phyloP scores from a whole-genome alignment of 208 protist species.

The Crithidia fasciculata region DNA sequence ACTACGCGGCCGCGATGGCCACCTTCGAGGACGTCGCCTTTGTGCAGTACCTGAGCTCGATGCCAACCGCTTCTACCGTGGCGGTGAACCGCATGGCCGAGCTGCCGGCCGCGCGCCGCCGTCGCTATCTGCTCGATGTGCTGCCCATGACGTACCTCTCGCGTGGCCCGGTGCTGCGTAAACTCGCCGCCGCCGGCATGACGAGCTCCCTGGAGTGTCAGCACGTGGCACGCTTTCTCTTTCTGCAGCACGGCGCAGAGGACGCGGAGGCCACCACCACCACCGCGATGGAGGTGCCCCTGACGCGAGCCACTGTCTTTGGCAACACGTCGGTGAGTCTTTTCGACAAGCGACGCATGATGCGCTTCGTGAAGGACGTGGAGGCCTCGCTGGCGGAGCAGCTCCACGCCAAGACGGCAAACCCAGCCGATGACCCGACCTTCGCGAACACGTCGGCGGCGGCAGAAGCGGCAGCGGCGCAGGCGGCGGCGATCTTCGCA shows the following conservation, averaged over 20 bases:
- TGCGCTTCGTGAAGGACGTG: constrained; percentile 91
- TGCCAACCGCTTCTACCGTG: background rate
- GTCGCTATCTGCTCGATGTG: constrained; percentile 65
- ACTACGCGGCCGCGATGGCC: constrained; percentile 78
- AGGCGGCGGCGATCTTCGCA: constrained; percentile 26
- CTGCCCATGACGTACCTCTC: constrained; percentile 69
- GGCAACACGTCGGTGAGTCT: constrained; percentile 49
- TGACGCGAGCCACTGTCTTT: constrained; percentile 87
- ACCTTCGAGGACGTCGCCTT: constrained; percentile 55
- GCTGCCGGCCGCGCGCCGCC: constrained; percentile 22
- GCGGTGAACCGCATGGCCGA: constrained; percentile 40
- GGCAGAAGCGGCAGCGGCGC: constrained; percentile 21
- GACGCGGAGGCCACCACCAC: constrained; percentile 4
- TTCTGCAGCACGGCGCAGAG: constrained; percentile 31
- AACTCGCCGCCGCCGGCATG: constrained; percentile 59
- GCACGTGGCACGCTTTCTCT: constrained; percentile 49
- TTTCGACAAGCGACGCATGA: constrained; percentile 92
- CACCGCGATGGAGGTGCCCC: constrained; percentile 62
- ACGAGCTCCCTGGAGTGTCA: constrained; percentile 74
- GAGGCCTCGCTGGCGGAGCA: constrained; percentile 74
- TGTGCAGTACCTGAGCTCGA: constrained; percentile 33
- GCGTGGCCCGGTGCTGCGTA: constrained; percentile 51
- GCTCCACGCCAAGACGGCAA: constrained; percentile 69
- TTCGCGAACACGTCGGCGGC: constrained; percentile 33
- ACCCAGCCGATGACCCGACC: constrained; percentile 47